Conservation (phyloP, 305 asterid species). For the Coffea humblotiana region DNA sequence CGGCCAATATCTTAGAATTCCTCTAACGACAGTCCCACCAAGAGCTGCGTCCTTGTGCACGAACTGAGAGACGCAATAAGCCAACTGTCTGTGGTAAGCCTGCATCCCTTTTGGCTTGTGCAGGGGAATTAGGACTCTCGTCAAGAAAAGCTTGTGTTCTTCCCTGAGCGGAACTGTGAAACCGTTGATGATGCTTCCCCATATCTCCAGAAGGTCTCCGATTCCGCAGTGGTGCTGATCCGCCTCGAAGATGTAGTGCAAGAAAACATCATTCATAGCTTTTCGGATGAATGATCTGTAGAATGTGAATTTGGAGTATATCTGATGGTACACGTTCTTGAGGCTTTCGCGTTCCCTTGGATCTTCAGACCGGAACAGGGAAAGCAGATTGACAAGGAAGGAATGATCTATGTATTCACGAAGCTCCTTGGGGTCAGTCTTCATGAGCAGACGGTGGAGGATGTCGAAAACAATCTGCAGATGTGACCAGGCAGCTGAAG, state of each 20-base stretch:
- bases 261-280: conserved; percentile 63
- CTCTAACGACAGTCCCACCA: conserved; percentile 51
- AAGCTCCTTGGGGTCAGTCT: conserved; percentile 36
- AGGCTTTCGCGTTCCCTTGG: conserved; percentile 64
- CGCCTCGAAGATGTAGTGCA: conserved; percentile 51
- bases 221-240: conserved; percentile 61
- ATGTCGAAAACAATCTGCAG: conserved; percentile 65
- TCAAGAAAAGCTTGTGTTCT: conserved; percentile 69
- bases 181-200: conserved; percentile 77
- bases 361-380: conserved; percentile 66
- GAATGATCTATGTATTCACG: conserved; percentile 35
- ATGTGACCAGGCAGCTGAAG: conserved; percentile 64
- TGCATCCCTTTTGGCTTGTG: conserved; percentile 73
- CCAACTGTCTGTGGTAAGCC: conserved; percentile 64
- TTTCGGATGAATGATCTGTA: conserved; percentile 73
- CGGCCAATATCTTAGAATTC: conserved; percentile 73
- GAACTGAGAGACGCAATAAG: conserved; percentile 71
- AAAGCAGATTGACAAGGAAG: conserved; percentile 55
- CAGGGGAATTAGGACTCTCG: conserved; percentile 57
- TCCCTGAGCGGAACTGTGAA: conserved; percentile 71
- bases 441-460: conserved; percentile 44
- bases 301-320: conserved; percentile 55
- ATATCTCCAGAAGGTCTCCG: conserved; percentile 76
- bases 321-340: conserved; percentile 60
- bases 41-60: conserved; percentile 70